Base-by-base conservation (phyloP, 202 grass and related monocot genomes). In the Eragrostis tef region DNA sequence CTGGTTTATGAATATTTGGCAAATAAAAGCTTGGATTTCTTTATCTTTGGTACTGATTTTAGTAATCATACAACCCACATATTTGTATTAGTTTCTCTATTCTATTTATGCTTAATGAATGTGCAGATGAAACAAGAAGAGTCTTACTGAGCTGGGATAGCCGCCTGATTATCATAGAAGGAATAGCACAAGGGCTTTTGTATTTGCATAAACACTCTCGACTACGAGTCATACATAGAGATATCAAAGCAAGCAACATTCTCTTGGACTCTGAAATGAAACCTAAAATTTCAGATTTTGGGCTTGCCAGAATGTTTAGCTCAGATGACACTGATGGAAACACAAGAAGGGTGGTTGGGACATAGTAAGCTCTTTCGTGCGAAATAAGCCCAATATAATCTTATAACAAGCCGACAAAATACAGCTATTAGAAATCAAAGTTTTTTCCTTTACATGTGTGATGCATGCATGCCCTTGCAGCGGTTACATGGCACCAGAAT, bases 271-370 rank as follows among this genome's bases (percentile, higher is more conserved):
- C 9, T 2, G 42, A 46, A 6, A 69, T 69, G 66, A 69, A 69
- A 10, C 66, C 66, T 47, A 69, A 69, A 46, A 47, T 69, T 69
- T 69, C 66, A 46, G 66, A 69, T 69, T 69, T 69, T 69, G 66
- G 66, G 34, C n/a, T 69, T 24, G 66, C 66, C 11, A 69, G 44
- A 69, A 69, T 69, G 20, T 62, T 62, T 29, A 62, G 24, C 58
- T 62, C 58, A 62, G 26, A 62, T 62, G 58, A 29, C 24, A 62
- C 20, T 1, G 42, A 69, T 46, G 66, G 20, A 69, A 69, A 43
- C 42, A 69, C 66, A 46, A 22, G 15, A 44, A 69, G 66, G 66
- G 66, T 69, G 42, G 66, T 69, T 20, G 66, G 66, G 15, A 67
- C 64, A 67, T 67, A 67, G 64, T 67, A 67, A 67, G 58, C 58